Evolutionary conservation across 805 yeast species (phyloP), one percentile per base, ranked within the genome.

Genomic region (Metschnikowia kofuensis): DNA sequence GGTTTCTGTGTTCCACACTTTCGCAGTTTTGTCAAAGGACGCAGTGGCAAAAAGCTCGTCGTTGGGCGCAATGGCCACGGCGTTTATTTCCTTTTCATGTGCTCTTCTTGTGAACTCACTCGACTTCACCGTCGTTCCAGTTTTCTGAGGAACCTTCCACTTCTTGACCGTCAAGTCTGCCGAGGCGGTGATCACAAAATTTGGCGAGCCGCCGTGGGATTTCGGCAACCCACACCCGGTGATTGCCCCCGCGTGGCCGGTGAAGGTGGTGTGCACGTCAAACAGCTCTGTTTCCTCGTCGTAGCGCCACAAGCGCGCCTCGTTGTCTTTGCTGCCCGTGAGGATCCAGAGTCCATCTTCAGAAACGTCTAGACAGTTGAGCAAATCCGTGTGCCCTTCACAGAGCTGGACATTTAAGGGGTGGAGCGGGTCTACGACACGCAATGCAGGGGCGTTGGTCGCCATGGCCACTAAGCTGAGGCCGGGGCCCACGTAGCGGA

Each of bases 51-150:
- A 84, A 44, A 78, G 74, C 54, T 84, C 85, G 66, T 92, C 95
- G 61, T 90, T 89, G 14, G 97, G 96, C n/a, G 97, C 78, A 4
- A 94, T 75, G 55, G 90, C 97, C 45, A 94, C 70, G 2, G 92
- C 79, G 61, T 94, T 95, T 51, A 94, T 94, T 66, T 94, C 97
- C 65, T 92, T 94, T 47, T 94, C 98, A 65, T 94, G 99, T 1
- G 97, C 98, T 61, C 91, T 82, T 74, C 97, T 82, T 0, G 99
- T 94, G 66, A 85, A 94, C 47, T 84, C 89, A 2, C 97, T 87
- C 2, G 76, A 71, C 57, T 77, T 82, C 7, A 87, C 75, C 4
- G 61, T 48, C 58, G 34, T 45, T 52, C 59, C 58, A 1, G 53
- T 51, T n/a, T 67, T 69, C 46, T 69, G 69, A 6, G 91, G 89